phyloP scores from a whole-genome alignment of 2,329 filamentous ascomycete genomes.

The Cytospora piceae region DNA sequence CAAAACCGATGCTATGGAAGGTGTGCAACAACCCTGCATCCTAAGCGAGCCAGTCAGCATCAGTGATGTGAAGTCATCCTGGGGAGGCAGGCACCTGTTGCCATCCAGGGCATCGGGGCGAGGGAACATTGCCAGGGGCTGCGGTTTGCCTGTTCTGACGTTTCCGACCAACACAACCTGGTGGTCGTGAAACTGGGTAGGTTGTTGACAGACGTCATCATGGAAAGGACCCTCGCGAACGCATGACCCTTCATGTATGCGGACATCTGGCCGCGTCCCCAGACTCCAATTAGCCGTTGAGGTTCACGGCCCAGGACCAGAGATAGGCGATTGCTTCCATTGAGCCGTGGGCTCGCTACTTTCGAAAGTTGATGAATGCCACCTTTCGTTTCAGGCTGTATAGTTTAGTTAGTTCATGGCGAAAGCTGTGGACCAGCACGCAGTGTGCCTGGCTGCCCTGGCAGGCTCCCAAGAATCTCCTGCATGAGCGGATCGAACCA shows the following conservation, averaged over 20 bases:
- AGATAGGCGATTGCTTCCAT: constrained; percentile 11
- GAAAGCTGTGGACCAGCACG: constrained; percentile 14
- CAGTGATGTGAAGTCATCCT: constrained; percentile 1
- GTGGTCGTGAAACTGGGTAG: background rate
- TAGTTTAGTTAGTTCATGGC: constrained; percentile 17
- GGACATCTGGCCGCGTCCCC: background rate
- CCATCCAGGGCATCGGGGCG: background rate
- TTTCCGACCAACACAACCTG: constrained; percentile 4
- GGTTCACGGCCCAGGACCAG: constrained; percentile 7
- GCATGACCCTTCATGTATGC: constrained; percentile 9
- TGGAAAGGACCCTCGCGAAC: background rate
- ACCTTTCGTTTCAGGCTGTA: constrained; percentile 17
- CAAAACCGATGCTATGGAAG: constrained; percentile 9
- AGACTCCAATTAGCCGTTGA: constrained; percentile 10
- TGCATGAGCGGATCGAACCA: constrained; percentile 19
- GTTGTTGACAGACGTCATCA: constrained; percentile 5
- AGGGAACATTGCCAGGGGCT: constrained; percentile 7
- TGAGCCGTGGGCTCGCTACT: constrained; percentile 20
- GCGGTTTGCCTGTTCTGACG: background rate
- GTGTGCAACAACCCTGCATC: constrained; percentile 21
- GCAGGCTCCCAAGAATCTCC: constrained; percentile 11
- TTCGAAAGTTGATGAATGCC: constrained; percentile 16
- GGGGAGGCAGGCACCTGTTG: background rate
- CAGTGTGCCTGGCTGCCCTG: constrained; percentile 5
- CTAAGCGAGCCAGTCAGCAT: constrained; percentile 22